Base-by-base conservation (phyloP, 495 filamentous ascomycete genomes). In the Penicillium silybi region DNA sequence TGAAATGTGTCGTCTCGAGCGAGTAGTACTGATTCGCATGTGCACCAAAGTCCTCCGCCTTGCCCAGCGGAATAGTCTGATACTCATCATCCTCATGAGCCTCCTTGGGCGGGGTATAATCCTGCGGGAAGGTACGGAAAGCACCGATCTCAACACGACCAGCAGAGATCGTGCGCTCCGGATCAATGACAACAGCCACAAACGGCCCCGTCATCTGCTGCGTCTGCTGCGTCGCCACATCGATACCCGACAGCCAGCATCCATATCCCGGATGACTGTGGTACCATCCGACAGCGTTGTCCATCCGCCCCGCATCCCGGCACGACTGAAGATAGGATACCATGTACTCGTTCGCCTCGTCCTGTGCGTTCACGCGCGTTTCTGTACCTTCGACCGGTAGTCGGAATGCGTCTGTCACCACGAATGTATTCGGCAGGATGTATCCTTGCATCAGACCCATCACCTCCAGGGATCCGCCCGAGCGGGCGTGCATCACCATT, bases 371-470 rank as follows among this genome's bases (percentile, higher is more conserved):
- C 44, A 99, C 95, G 48, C 95, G 80, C 4, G 95, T 99, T 69
- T 99, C 95, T 15, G 95, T 99, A 15, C 95, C 95, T 62, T 97
- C 95, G 41, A 99, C 95, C 0, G 95, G 95, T 40, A 99, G 79
- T 2, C 91, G 84, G 69, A 96, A 93, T 15, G 91, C 89, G 65
- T 99, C 95, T 4, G 90, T 97, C 11, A 99, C 87, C 41, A 99
- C 84, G 62, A 99, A 86, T 4, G 90, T 89, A 44, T 88, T 82
- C 41, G 85, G 79, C 10, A 73, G 57, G 27, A 96, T 88, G 64
- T 95, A 93, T 35, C 95, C 95, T 71, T 96, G 90, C 95, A 99
- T 97, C 59, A 99, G 70, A 41, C 95, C 95, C 95, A 99, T 99
- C 40, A 99, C 80, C 70, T 99, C 95, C 50, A 97, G 78, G 2